Conservation (phyloP, 768 basidiomycete genomes). For the Calvatia gigantea region DNA sequence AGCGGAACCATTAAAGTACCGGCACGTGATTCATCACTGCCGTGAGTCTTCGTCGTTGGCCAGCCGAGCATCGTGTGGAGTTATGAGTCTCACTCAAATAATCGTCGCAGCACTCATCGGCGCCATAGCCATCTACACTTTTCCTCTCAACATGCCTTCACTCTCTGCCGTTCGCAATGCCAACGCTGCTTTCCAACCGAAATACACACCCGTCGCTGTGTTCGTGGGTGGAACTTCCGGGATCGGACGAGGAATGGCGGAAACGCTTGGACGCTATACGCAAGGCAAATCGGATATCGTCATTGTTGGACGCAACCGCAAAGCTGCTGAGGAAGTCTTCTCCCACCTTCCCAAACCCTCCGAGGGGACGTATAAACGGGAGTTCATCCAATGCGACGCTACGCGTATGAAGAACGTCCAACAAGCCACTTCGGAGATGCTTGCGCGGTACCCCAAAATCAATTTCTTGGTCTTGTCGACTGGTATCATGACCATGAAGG, state of each 20-base stretch:
- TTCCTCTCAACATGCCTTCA: slow-evolving; percentile 17
- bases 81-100: not conserved
- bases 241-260: slow-evolving; percentile 37
- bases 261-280: slow-evolving; percentile 35
- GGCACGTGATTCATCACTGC: too few relatives aligned
- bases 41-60: too few relatives aligned
- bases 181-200: slow-evolving; percentile 21
- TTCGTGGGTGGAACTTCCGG: slow-evolving; percentile 35
- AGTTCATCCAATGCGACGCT: slow-evolving; percentile 45
- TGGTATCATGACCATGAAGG: slow-evolving; percentile 37
- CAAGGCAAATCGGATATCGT: slow-evolving; percentile 43
- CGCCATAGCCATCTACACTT: not conserved
- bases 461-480: slow-evolving; percentile 48
- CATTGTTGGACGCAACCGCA: slow-evolving; percentile 39
- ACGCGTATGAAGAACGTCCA: slow-evolving; percentile 43
- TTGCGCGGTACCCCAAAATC: slow-evolving; percentile 35
- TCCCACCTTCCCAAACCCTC: slow-evolving; percentile 29
- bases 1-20: too few relatives aligned
- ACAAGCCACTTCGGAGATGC: slow-evolving; percentile 27
- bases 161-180: slow-evolving; percentile 21
- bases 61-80: too few relatives aligned
- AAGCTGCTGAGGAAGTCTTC: slow-evolving; percentile 36
- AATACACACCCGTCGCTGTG: slow-evolving; percentile 24
- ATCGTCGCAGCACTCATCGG: not conserved
- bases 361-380: slow-evolving; percentile 22